A percentile compares a stretch with the other conserved stretches of the same genome.
These are phyloP conservation scores for Trichoderma koningii DNA, from an alignment of 2,329 filamentous ascomycete genomes.

Conservation along the genomic window DNA sequence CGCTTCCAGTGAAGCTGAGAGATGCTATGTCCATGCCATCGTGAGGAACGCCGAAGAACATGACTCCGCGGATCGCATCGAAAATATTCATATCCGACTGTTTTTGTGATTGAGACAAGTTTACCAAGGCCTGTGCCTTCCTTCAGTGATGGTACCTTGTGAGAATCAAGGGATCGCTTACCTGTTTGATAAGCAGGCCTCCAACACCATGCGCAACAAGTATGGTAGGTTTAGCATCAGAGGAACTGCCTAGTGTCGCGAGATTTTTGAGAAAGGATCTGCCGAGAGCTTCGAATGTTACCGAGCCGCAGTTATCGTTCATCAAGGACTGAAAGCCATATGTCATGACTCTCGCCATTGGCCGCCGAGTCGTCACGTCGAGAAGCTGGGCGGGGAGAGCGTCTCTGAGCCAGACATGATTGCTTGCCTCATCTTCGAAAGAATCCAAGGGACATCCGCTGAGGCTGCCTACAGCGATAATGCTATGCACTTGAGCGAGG, in stretches of 20 bases:
- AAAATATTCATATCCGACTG: not conserved
- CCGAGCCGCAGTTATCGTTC: not conserved
- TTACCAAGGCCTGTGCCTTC: not conserved
- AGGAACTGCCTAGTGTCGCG: not conserved
- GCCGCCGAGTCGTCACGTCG: not conserved
- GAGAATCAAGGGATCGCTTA: not conserved
- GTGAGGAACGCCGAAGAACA: constrained; percentile 11
- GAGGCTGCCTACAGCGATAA: not conserved
- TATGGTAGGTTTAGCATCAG: not conserved
- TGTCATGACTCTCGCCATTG: constrained; percentile 10
- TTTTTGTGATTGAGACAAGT: not conserved
- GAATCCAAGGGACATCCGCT: not conserved
- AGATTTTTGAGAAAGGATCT: not conserved
- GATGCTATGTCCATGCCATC: not conserved
- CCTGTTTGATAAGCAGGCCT: constrained; percentile 5
- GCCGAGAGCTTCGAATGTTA: not conserved
- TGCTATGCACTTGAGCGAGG: not conserved
- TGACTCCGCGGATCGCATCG: not conserved
- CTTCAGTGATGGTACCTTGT: not conserved
- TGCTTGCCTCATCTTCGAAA: not conserved
- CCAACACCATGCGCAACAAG: not conserved
- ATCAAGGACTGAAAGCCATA: not conserved
- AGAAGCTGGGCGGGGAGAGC: not conserved
- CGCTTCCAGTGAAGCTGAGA: not conserved
- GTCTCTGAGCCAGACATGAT: constrained; percentile 5